Evolutionary conservation across 345 rosid species (phyloP).

Genomic region (Bruguiera parviflora): DNA sequence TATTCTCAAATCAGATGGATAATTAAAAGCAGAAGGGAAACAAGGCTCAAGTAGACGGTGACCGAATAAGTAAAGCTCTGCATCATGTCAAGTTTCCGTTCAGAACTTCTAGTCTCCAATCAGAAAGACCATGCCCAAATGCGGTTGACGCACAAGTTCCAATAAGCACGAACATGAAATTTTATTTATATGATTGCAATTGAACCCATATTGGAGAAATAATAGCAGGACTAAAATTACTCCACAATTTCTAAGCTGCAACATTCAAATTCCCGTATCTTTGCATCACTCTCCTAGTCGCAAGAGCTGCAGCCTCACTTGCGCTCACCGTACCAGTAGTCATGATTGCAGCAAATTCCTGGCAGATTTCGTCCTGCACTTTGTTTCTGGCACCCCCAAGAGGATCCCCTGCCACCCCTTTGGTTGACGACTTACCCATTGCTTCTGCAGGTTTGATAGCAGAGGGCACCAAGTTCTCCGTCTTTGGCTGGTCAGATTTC

Average conservation of each 20-base stretch:
- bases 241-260: constrained; percentile 23
- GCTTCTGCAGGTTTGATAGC: constrained; percentile 35
- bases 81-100: too few relatives aligned
- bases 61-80: too few relatives aligned
- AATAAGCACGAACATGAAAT: too few relatives aligned
- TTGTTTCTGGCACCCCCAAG: constrained; percentile 73
- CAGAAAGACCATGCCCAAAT: too few relatives aligned
- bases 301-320: constrained; percentile 91
- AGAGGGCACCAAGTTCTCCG: constrained; percentile 21
- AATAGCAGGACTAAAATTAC: too few relatives aligned
- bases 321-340: constrained; percentile 81
- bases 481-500: constrained; percentile 22
- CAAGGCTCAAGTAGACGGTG: too few relatives aligned
- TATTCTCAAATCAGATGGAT: too few relatives aligned
- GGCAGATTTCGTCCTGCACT: constrained; percentile 84
- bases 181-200: too few relatives aligned
- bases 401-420: constrained; percentile 40
- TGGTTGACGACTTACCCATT: constrained; percentile 18
- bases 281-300: constrained; percentile 85
- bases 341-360: constrained; percentile 80
- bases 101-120: too few relatives aligned
- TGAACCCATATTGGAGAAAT: too few relatives aligned
- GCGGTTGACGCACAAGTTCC: too few relatives aligned
- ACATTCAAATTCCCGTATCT: constrained; percentile 61
- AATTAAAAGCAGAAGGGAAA: too few relatives aligned